These are phyloP conservation scores for Centaurea solstitialis DNA, from an alignment of 129 eudicot genomes.

Conservation along the genomic window DNA sequence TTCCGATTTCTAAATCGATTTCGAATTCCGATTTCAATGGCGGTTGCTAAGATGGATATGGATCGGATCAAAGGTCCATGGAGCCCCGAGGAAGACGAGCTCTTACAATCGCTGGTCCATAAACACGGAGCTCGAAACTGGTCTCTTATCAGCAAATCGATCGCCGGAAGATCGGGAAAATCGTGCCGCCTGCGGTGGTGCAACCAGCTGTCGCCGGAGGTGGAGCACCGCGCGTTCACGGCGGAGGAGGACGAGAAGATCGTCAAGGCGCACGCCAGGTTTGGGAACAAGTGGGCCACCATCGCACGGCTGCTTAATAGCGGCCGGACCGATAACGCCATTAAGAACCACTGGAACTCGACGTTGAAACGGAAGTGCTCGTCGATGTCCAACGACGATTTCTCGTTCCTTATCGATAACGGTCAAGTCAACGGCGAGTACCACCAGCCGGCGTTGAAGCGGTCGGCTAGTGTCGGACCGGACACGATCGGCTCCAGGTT, in stretches of 20 bases:
- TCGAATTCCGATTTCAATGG: constrained; percentile 8
- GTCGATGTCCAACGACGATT: constrained; percentile 59
- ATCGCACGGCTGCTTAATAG: constrained; percentile 62
- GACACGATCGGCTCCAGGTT: constrained; percentile 26
- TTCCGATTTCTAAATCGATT: not conserved
- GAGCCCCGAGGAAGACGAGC: constrained; percentile 80
- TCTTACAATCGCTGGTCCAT: constrained; percentile 46
- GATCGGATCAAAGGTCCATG: constrained; percentile 92
- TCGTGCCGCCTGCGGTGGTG: constrained; percentile 91
- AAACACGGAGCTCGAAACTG: constrained; percentile 77
- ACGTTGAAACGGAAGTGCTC: constrained; percentile 64
- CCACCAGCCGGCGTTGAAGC: constrained; percentile 48
- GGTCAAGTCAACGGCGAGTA: not conserved
- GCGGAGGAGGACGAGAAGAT: constrained; percentile 66
- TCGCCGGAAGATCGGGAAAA: constrained; percentile 77
- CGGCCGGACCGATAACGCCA: constrained; percentile 85
- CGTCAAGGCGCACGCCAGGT: constrained; percentile 62
- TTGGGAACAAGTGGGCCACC: constrained; percentile 88
- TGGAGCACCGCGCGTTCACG: constrained; percentile 72
- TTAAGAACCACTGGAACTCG: constrained; percentile 85
- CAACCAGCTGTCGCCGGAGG: constrained; percentile 85
- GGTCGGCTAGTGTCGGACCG: constrained; percentile 72
- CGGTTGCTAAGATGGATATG: constrained; percentile 33
- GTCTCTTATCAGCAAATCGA: constrained; percentile 66
- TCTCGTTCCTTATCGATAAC: constrained; percentile 26